Conservation (phyloP, 768 basidiomycete species). For the Sporobolomyces roseus region DNA sequence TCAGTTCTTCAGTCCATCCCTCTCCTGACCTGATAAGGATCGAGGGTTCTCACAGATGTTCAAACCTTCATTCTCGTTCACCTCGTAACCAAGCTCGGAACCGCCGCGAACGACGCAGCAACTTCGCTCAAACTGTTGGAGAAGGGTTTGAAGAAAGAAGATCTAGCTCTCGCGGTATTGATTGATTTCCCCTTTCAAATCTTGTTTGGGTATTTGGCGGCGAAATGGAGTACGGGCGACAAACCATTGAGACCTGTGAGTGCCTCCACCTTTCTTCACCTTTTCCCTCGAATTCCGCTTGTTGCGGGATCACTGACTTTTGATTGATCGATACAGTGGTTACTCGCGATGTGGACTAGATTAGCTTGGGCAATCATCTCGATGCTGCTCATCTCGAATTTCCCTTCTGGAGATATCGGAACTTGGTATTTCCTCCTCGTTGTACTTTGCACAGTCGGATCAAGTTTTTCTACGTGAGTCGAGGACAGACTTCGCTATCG, state of each 20-base stretch:
- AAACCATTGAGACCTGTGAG: constrained; percentile 63
- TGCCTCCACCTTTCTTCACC: neutral
- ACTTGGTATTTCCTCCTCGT: constrained; percentile 71
- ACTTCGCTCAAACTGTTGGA: constrained; percentile 92
- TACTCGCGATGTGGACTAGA: constrained; percentile 84
- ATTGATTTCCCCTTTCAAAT: constrained; percentile 99
- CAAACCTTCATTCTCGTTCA: constrained; percentile 82
- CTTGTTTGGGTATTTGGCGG: constrained; percentile 86
- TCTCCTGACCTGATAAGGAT: constrained; percentile 6
- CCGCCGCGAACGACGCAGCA: constrained; percentile 86
- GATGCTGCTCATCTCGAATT: constrained; percentile 73
- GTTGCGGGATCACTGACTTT: neutral
- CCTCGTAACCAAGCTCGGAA: constrained; percentile 87
- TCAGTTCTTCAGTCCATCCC: neutral
- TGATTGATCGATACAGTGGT: constrained; percentile 55
- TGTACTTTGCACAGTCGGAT: constrained; percentile 72
- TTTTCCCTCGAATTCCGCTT: neutral
- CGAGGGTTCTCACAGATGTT: constrained; percentile 66
- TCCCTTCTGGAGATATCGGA: constrained; percentile 61
- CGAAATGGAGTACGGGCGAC: constrained; percentile 80
- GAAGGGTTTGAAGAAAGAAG: constrained; percentile 91
- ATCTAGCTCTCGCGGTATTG: constrained; percentile 88
- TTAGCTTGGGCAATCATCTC: constrained; percentile 67
- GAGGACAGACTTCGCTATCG: neutral
- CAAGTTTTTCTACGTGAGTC: constrained; percentile 77